phyloP scores from a whole-genome alignment of 352 stramenopile genomes.

The Globisporangium cystogenes region DNA sequence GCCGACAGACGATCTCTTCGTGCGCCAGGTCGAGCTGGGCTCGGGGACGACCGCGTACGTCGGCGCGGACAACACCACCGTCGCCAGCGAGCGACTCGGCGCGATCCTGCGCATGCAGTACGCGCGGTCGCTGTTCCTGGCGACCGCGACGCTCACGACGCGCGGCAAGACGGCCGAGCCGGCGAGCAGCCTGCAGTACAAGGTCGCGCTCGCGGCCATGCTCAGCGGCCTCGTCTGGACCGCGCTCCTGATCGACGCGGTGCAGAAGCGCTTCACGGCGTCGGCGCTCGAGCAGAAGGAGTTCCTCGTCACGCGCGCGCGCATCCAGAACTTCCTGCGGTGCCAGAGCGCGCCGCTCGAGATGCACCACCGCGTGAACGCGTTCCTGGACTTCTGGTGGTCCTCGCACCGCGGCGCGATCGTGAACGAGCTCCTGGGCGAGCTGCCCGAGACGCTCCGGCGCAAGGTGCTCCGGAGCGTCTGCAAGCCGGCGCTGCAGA shows the following conservation, averaged over 20 bases:
- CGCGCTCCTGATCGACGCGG: constrained; percentile 56
- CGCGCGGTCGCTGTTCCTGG: constrained; percentile 51
- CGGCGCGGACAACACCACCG: too few relatives aligned
- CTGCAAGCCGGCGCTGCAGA: constrained; percentile 42
- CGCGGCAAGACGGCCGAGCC: constrained; percentile 42
- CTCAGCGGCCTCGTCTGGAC: constrained; percentile 62
- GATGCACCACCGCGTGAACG: constrained; percentile 55
- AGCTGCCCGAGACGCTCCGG: constrained; percentile 46
- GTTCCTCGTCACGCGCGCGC: constrained; percentile 47
- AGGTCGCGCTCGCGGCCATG: constrained; percentile 49
- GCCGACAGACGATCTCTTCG: too few relatives aligned
- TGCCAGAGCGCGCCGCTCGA: constrained; percentile 40
- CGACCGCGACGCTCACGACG: constrained; percentile 38
- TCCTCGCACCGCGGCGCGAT: constrained; percentile 55
- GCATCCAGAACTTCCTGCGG: constrained; percentile 60
- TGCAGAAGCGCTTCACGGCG: constrained; percentile 59
- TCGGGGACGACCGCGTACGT: too few relatives aligned
- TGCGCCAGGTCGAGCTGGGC: too few relatives aligned
- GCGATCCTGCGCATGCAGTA: constrained; percentile 54
- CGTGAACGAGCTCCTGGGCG: constrained; percentile 46
- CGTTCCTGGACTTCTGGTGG: constrained; percentile 70
- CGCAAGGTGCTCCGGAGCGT: constrained; percentile 53
- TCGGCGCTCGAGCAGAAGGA: constrained; percentile 65
- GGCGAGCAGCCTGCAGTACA: constrained; percentile 37
- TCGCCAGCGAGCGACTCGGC: constrained; percentile 23